Conservation (phyloP, 73 alveolate species). For the Paramecium caudatum region DNA sequence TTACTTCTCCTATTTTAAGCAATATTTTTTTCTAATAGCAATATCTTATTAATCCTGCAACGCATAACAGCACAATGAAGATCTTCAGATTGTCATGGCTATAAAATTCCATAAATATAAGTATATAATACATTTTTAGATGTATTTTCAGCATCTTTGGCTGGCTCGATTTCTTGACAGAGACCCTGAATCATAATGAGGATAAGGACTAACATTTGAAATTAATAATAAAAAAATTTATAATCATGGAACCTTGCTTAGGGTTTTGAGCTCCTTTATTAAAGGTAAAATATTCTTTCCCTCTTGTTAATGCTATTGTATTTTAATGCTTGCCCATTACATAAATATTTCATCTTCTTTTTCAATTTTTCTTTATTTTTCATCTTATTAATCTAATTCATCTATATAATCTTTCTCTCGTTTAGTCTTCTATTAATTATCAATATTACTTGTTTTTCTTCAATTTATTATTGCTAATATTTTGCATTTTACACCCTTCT, state of each 20-base stretch:
- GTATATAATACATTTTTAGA: no score
- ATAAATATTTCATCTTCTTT: constrained; percentile 22
- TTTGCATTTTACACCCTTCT: constrained; percentile 15
- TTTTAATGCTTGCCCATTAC: constrained; percentile 9
- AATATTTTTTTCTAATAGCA: no score
- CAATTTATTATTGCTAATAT: neutral
- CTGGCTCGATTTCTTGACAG: no score
- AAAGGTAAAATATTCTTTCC: constrained; percentile 1
- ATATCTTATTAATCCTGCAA: no score
- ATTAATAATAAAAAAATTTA: neutral
- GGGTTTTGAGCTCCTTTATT: neutral
- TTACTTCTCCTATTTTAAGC: no score
- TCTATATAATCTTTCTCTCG: constrained; percentile 16
- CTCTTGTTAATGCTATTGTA: neutral
- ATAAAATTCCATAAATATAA: no score
- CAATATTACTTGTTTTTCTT: constrained; percentile 56
- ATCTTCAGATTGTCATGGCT: no score
- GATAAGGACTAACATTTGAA: no score
- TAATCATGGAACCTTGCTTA: constrained; percentile 26
- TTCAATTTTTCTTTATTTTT: constrained; percentile 1
- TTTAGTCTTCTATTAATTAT: no score
- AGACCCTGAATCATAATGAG: no score
- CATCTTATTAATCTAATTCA: constrained; percentile 18
- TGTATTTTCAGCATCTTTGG: no score
- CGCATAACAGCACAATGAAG: no score